A percentile compares a stretch with the other conserved stretches of the same genome.
Evolutionary conservation across 2,329 filamentous ascomycete species (phyloP).

Genomic region (Samsoniella hepiali): DNA sequence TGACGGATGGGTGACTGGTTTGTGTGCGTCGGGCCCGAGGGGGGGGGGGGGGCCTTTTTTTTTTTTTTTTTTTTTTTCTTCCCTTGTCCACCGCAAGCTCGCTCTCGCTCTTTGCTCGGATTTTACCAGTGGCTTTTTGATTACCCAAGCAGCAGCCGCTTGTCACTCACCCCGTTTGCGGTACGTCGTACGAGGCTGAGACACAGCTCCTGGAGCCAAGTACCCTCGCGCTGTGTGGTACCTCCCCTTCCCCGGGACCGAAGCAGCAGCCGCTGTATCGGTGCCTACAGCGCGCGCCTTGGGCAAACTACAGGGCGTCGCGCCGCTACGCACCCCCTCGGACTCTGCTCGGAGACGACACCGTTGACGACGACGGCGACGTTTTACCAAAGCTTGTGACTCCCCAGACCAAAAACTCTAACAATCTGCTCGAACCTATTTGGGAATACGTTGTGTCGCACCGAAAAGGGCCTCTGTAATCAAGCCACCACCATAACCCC

Average conservation of each 20-base stretch:
- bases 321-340: neutral
- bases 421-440: neutral
- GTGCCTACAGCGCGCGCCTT: too few species aligned
- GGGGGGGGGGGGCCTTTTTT: neutral
- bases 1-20: conserved; percentile 1
- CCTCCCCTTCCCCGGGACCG: neutral
- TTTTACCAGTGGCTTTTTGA: neutral
- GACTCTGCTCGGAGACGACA: conserved; percentile 2
- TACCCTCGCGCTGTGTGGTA: conserved; percentile 18
- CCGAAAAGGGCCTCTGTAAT: too few species aligned
- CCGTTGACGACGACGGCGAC: neutral
- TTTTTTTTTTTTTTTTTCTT: neutral
- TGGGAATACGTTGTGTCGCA: too few species aligned
- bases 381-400: neutral
- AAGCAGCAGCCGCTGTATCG: neutral
- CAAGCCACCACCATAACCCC: neutral
- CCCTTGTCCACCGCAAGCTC: neutral
- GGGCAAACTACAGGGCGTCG: neutral
- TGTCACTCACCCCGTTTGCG: conserved; percentile 18
- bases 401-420: neutral
- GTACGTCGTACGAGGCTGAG: conserved; percentile 14
- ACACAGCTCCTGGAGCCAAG: neutral
- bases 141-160: neutral
- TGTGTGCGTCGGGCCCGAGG: neutral
- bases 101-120: conserved; percentile 10